Conservation (phyloP, 2,329 filamentous ascomycete genomes). For the Ceratocystis diversiconidia region DNA sequence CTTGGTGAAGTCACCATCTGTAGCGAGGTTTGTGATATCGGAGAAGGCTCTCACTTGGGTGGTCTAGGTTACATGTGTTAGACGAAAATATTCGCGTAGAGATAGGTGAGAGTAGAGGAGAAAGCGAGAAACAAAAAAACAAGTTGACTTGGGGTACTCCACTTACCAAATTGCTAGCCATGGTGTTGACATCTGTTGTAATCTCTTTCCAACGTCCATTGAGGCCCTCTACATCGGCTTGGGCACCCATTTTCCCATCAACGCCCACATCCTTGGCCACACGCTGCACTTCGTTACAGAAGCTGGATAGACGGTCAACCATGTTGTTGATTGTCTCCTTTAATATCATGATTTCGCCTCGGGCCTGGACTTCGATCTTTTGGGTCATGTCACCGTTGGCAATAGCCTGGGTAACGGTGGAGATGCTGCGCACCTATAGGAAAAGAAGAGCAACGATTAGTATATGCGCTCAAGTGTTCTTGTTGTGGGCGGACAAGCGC, state of each 20-base stretch:
- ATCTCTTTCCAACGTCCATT: constrained; percentile 97
- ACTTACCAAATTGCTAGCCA: constrained; percentile 53
- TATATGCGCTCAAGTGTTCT: neutral
- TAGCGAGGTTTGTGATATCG: constrained; percentile 95
- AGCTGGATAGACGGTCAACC: constrained; percentile 88
- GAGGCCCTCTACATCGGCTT: constrained; percentile 85
- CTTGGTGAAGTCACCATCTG: constrained; percentile 93
- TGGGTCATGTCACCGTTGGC: constrained; percentile 91
- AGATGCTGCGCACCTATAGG: constrained; percentile 69
- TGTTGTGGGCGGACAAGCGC: neutral
- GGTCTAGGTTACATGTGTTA: constrained; percentile 41
- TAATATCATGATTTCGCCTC: constrained; percentile 83
- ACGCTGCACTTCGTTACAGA: constrained; percentile 89
- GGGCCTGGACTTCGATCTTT: constrained; percentile 88
- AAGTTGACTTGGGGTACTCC: neutral
- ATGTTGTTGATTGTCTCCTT: constrained; percentile 99
- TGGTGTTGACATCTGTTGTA: constrained; percentile 89
- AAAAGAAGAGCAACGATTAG: neutral
- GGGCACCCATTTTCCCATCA: constrained; percentile 95
- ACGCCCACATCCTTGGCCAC: constrained; percentile 95
- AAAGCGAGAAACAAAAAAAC: neutral
- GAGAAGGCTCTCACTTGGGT: constrained; percentile 96
- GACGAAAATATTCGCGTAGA: neutral
- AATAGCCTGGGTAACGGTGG: constrained; percentile 85
- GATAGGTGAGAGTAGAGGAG: constrained; percentile 20